Conservation (phyloP, 305 asterid species). For the Fraxinus floribunda region DNA sequence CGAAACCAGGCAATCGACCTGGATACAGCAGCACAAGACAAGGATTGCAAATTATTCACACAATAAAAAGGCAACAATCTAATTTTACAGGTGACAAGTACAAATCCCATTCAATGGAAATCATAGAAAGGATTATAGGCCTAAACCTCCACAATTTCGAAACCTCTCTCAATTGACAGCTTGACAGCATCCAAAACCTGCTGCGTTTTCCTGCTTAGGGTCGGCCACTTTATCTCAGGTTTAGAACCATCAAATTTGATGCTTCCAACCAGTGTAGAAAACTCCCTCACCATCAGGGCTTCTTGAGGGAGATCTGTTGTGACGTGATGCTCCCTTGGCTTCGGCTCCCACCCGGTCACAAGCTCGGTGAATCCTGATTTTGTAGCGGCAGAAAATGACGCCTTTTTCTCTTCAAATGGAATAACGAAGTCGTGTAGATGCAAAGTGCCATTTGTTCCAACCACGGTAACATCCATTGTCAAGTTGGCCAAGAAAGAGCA, state of each 20-base stretch:
- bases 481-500: background rate
- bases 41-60: no score
- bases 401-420: conserved; percentile 10
- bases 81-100: no score
- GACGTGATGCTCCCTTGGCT: conserved; percentile 18
- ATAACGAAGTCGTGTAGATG: background rate
- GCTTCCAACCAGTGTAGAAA: conserved; percentile 21
- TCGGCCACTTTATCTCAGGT: conserved; percentile 3
- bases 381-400: conserved; percentile 12
- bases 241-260: conserved; percentile 19
- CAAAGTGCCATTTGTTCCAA: conserved; percentile 10
- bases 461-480: background rate
- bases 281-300: conserved; percentile 40
- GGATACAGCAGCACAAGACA: no score
- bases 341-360: conserved; percentile 19
- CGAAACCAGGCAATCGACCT: no score
- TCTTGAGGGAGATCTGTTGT: conserved; percentile 37
- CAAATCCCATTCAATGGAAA: no score
- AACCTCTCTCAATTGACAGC: conserved; percentile 33
- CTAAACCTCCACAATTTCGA: conserved; percentile 26
- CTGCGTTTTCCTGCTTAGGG: conserved; percentile 37
- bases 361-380: conserved; percentile 21
- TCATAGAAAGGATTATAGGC: no score
- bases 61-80: no score
- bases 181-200: conserved; percentile 39